Evolutionary conservation across 768 basidiomycete genomes (phyloP).

Genomic region (Rhodotorula paludigena): DNA sequence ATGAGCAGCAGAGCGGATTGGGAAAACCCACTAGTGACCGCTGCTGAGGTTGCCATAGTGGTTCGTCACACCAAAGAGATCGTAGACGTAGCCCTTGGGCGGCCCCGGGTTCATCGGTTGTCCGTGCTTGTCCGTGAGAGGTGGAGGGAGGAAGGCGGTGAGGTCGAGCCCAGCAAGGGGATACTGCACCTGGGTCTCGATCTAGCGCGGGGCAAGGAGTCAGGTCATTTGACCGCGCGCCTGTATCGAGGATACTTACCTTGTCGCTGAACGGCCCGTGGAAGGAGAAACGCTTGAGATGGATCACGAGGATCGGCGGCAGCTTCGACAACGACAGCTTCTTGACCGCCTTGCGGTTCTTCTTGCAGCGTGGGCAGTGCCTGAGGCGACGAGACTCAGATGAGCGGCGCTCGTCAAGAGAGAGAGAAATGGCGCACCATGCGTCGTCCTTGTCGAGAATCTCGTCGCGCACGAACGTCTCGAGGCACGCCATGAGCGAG

Average conservation of each 20-base stretch:
- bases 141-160: constrained; percentile 79
- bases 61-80: constrained; percentile 91
- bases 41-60: constrained; percentile 90
- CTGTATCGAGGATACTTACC: background rate
- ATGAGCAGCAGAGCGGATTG: background rate
- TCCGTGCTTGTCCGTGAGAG: constrained; percentile 53
- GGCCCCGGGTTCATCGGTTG: constrained; percentile 48
- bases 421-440: constrained; percentile 58
- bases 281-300: constrained; percentile 85
- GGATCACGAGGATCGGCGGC: constrained; percentile 85
- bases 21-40: constrained; percentile 71
- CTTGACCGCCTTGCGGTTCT: constrained; percentile 77
- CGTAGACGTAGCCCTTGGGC: constrained; percentile 77
- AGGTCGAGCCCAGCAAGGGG: constrained; percentile 61
- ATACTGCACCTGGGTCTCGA: constrained; percentile 91
- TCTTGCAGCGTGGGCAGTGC: constrained; percentile 93
- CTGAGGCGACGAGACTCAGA: constrained; percentile 49
- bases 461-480: constrained; percentile 84
- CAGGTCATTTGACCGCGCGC: background rate
- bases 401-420: background rate
- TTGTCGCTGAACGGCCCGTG: constrained; percentile 92
- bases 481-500: constrained; percentile 72
- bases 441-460: constrained; percentile 87
- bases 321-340: constrained; percentile 82
- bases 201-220: constrained; percentile 42